Evolutionary conservation across 2,329 filamentous ascomycete species (phyloP), one percentile per base, ranked within the genome.

Genomic region (Monosporascus sp.): DNA sequence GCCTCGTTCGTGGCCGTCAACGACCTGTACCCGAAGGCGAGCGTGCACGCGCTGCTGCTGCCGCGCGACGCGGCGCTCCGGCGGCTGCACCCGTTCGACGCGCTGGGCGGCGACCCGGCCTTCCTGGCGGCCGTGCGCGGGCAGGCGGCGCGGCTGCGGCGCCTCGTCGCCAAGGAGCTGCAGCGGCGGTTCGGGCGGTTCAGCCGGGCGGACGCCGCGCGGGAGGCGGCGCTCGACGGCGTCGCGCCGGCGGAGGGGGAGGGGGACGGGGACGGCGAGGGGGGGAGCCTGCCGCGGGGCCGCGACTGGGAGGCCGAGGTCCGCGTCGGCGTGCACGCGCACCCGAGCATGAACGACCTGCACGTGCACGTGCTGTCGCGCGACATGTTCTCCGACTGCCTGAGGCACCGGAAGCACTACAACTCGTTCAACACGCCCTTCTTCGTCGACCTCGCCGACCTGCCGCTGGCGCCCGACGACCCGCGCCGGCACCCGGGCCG

Each of bases 361-460:
- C 94, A 99, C 71, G 78, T 97, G 4, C 94, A 99, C 70, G 83
- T 97, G 31, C 72, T 97, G 53, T 90, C 88, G 39, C 77, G 83
- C 18, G 94, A 99, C 67, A 87, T 89, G 77, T 78, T 83, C 62
- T 90, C 87, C 38, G 78, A 81, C 11, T 79, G 78, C 46, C 60
- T 97, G 70, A 89, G 86, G 72, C 85, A 93, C 66, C 79, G 85
- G 58, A 93, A 91, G 68, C 94, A 97, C 72, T 97, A 97, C 72
- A 90, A 94, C 66, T 94, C 88, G 58, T 97, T 97, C 72, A 85
- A 82, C 35, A 95, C 92, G 50, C 81, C 82, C 3, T 99, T 97
- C 68, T 82, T 99, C 22, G 81, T 97, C 14, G 77, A 80, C 17
- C 65, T 97, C 25, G 84, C 84, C 22, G 88, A 92, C 55, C 93